A percentile compares a stretch with the other conserved stretches of the same genome.
These are phyloP conservation scores for Yamadazyma jaroonii DNA, from an alignment of 1,139 yeast species.

Conservation along the genomic window DNA sequence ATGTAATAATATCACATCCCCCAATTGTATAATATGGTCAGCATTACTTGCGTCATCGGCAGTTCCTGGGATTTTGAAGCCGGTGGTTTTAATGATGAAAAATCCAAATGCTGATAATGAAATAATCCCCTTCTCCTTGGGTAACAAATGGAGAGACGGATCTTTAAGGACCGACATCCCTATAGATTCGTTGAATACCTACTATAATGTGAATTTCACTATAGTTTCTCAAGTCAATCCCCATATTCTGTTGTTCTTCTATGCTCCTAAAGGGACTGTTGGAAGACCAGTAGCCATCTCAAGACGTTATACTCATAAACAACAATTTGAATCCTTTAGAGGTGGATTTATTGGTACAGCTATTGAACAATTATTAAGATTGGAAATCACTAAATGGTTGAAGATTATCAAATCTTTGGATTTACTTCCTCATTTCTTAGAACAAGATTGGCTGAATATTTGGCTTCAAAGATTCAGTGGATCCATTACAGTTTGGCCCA, in stretches of 20 bases:
- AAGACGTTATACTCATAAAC: constrained; percentile 44
- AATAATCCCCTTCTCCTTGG: constrained; percentile 68
- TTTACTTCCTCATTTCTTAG: constrained; percentile 63
- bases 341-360: constrained; percentile 81
- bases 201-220: constrained; percentile 73
- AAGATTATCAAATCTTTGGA: constrained; percentile 65
- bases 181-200: constrained; percentile 64
- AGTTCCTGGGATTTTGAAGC: constrained; percentile 81
- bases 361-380: constrained; percentile 63
- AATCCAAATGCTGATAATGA: constrained; percentile 33
- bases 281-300: constrained; percentile 69
- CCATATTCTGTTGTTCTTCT: constrained; percentile 72
- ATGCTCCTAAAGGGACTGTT: constrained; percentile 77
- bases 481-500: constrained; percentile 74
- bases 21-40: constrained; percentile 82
- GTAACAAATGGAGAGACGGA: constrained; percentile 76
- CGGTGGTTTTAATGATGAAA: constrained; percentile 78
- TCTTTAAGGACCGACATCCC: constrained; percentile 73
- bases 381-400: constrained; percentile 75
- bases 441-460: constrained; percentile 79
- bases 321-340: constrained; percentile 48
- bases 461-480: constrained; percentile 78
- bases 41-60: constrained; percentile 76
- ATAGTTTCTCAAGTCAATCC: constrained; percentile 84
- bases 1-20: constrained; percentile 75